Percentiles rank a stretch among this genome's conserved stretches.
Conservation (phyloP, 345 rosid genomes). For the Diplotaxis tenuifolia region DNA sequence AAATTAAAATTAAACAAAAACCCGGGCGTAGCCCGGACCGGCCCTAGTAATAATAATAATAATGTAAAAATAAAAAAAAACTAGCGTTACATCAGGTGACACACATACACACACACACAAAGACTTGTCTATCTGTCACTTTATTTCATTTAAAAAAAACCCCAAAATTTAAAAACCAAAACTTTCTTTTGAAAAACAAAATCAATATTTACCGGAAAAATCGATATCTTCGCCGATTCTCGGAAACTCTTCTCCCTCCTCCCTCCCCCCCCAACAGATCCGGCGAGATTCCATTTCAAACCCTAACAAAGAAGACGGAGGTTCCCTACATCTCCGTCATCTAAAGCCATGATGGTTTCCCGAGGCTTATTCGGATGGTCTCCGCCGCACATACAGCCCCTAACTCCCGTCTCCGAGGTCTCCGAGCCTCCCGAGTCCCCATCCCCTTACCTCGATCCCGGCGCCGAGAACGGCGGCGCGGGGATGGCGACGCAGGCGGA, state of each 20-base stretch:
- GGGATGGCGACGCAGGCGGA: constrained; percentile 60
- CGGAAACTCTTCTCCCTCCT: constrained; percentile 32
- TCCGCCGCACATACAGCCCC: constrained; percentile 95
- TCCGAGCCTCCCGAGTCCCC: constrained; percentile 99
- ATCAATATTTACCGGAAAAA: constrained; percentile 6
- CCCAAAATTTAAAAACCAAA: not conserved
- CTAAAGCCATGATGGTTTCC: constrained; percentile 65
- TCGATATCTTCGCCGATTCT: constrained; percentile 24
- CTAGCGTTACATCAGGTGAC: constrained; percentile 30
- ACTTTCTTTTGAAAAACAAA: not conserved
- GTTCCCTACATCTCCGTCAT: constrained; percentile 28
- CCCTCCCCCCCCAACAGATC: constrained; percentile 49
- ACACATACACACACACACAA: not conserved
- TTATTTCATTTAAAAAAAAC: not conserved
- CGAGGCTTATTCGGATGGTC: constrained; percentile 99
- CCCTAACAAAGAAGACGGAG: constrained; percentile 17
- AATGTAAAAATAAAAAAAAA: not conserved
- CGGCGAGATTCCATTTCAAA: constrained; percentile 29
- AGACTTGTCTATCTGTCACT: constrained; percentile 29
- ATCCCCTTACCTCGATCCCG: constrained; percentile 77
- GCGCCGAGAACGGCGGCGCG: constrained; percentile 62
- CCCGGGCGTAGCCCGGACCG: no score
- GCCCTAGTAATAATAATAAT: no score
- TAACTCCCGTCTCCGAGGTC: constrained; percentile 97
- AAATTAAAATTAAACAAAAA: no score